Percentiles rank a stretch among this genome's conserved stretches.
phyloP scores from a whole-genome alignment of 495 filamentous ascomycete genomes.

The Choiromyces venosus region DNA sequence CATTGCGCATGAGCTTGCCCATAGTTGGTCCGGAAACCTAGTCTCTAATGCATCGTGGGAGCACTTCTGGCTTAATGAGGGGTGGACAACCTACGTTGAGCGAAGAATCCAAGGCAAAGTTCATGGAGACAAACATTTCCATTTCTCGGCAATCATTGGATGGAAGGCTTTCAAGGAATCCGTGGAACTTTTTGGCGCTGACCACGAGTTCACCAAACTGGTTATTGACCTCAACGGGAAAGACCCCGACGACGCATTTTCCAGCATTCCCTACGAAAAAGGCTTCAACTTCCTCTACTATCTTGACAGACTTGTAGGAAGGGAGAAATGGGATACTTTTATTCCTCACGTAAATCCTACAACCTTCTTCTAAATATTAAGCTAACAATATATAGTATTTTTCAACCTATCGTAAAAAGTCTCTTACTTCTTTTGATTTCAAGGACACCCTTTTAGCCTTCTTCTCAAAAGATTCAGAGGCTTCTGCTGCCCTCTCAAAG shows the following conservation, averaged over 20 bases:
- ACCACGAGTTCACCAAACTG: conserved; percentile 89
- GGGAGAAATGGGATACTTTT: conserved; percentile 81
- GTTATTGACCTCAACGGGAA: conserved; percentile 78
- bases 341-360: conserved; percentile 64
- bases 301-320: conserved; percentile 78
- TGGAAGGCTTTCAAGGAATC: conserved; percentile 67
- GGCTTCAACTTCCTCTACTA: conserved; percentile 76
- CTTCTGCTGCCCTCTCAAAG: conserved; percentile 59
- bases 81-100: conserved; percentile 90
- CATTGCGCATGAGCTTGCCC: conserved; percentile 88
- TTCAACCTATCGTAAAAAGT: conserved; percentile 68
- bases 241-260: conserved; percentile 94
- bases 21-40: conserved; percentile 90
- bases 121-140: conserved; percentile 75
- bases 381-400: conserved; percentile 58
- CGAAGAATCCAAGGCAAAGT: conserved; percentile 62
- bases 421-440: conserved; percentile 88
- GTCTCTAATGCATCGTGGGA: conserved; percentile 91
- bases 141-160: conserved; percentile 89
- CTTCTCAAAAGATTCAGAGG: conserved; percentile 63
- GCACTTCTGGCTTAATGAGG: conserved; percentile 94
- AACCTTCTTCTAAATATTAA: background rate
- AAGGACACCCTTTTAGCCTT: conserved; percentile 78
- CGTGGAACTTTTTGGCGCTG: conserved; percentile 65
- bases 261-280: conserved; percentile 73